Evolutionary conservation across 768 basidiomycete genomes (phyloP).

Genomic region (Ramaria sp.): DNA sequence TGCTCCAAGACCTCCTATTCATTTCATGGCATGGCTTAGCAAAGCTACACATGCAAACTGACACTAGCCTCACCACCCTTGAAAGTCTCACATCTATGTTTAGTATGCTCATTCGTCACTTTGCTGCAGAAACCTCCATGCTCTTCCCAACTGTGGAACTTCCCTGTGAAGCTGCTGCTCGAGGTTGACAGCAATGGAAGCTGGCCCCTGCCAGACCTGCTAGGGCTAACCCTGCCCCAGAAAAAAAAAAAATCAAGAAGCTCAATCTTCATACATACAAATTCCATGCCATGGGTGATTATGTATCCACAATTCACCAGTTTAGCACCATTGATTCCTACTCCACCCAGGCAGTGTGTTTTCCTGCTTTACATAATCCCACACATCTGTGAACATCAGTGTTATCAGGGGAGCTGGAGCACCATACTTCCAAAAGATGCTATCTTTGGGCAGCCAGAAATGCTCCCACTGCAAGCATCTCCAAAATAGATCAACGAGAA

Average conservation of each 20-base stretch:
- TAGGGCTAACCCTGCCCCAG: not conserved
- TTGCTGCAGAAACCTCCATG: constrained; percentile 19
- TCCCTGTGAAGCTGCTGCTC: constrained; percentile 27
- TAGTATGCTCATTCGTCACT: constrained; percentile 24
- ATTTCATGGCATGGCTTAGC: constrained; percentile 28
- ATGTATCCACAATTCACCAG: constrained; percentile 15
- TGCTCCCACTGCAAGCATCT: constrained; percentile 12
- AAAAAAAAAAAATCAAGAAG: not conserved
- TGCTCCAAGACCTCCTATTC: constrained; percentile 25
- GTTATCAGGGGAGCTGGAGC: constrained; percentile 32
- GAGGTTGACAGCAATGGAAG: constrained; percentile 7
- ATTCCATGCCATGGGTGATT: constrained; percentile 27
- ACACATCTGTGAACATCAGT: too few species aligned
- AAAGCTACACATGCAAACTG: constrained; percentile 32
- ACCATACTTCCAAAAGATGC: constrained; percentile 25
- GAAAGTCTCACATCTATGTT: too few species aligned
- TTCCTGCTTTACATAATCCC: not conserved
- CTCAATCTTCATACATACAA: constrained; percentile 28
- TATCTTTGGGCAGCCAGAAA: constrained; percentile 22
- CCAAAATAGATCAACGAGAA: constrained; percentile 15
- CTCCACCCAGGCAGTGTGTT: constrained; percentile 22
- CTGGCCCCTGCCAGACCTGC: not conserved
- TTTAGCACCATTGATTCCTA: constrained; percentile 28
- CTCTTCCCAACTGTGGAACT: constrained; percentile 24
- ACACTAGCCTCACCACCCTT: constrained; percentile 25